Conservation (phyloP, 176 grass and related monocot genomes). For the Areca catechu region DNA sequence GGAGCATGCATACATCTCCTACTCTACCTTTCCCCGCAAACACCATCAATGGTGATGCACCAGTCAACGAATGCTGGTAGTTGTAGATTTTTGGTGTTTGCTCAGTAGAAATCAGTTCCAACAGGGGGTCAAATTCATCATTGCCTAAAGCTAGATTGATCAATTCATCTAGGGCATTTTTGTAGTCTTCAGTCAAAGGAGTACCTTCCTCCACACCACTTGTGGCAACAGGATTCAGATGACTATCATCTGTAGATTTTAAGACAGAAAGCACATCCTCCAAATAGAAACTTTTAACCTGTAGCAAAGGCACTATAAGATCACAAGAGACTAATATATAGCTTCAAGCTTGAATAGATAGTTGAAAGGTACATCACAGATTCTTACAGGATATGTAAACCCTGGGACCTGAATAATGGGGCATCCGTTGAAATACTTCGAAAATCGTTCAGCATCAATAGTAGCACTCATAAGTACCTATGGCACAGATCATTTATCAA, state of each 20-base stretch:
- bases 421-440: slow-evolving; percentile 85
- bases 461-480: slow-evolving; percentile 99
- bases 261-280: slow-evolving; percentile 91
- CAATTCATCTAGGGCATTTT: slow-evolving; percentile 75
- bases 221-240: slow-evolving; percentile 31
- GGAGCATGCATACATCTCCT: slow-evolving; percentile 83
- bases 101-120: slow-evolving; percentile 73
- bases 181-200: slow-evolving; percentile 58
- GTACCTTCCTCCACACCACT: slow-evolving; percentile 24
- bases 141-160: slow-evolving; percentile 68
- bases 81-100: slow-evolving; percentile 62
- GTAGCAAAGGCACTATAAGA: not conserved
- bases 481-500: slow-evolving; percentile 19
- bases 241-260: slow-evolving; percentile 47
- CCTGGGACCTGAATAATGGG: slow-evolving; percentile 89
- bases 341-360: too few relatives aligned
- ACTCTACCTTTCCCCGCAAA: slow-evolving; percentile 77
- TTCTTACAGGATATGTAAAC: slow-evolving; percentile 87
- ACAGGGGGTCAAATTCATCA: slow-evolving; percentile 85
- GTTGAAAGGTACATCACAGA: not conserved
- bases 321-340: slow-evolving; percentile 8
- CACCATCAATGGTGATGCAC: slow-evolving; percentile 84
- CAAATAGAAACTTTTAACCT: slow-evolving; percentile 94
- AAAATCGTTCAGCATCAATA: slow-evolving; percentile 80
- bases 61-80: slow-evolving; percentile 77